phyloP scores from a whole-genome alignment of 805 yeast genomes.

The Debaryomyces prosopidis region DNA sequence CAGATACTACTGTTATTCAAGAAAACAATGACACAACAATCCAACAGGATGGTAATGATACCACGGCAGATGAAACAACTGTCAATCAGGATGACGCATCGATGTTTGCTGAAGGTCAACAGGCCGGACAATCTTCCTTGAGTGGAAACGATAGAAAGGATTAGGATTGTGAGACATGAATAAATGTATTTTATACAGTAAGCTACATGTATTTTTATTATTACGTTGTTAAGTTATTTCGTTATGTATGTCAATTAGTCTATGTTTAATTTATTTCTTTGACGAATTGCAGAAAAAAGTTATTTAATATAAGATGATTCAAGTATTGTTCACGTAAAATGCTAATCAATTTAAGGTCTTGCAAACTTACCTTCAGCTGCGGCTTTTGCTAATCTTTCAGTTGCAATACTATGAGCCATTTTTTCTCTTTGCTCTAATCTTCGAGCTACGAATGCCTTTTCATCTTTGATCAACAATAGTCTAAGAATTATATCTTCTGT shows the following conservation, averaged over 20 bases:
- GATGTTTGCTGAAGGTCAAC: slow-evolving; percentile 16
- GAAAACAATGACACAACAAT: slow-evolving; percentile 48
- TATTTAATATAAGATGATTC: too few relatives aligned
- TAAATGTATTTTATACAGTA: not conserved
- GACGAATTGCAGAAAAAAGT: too few relatives aligned
- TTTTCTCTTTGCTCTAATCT: slow-evolving; percentile 64
- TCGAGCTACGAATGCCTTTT: slow-evolving; percentile 55
- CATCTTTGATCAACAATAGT: slow-evolving; percentile 65
- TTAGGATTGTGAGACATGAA: not conserved
- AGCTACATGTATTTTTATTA: too few relatives aligned
- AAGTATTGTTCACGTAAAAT: not conserved
- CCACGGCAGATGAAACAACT: slow-evolving; percentile 42
- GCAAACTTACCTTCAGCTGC: slow-evolving; percentile 42
- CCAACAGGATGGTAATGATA: slow-evolving; percentile 50
- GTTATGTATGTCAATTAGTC: too few relatives aligned
- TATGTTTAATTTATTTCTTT: too few relatives aligned
- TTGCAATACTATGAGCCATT: slow-evolving; percentile 53
- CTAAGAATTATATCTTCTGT: slow-evolving; percentile 74
- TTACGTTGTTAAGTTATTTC: too few relatives aligned
- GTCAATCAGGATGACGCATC: slow-evolving; percentile 28
- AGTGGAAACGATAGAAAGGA: not conserved
- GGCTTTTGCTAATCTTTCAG: slow-evolving; percentile 51
- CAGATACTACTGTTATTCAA: slow-evolving; percentile 50
- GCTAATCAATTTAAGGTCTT: not conserved
- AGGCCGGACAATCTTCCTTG: not conserved